Evolutionary conservation across 1,139 yeast genomes (phyloP).

Genomic region (Kodamaea plutei): DNA sequence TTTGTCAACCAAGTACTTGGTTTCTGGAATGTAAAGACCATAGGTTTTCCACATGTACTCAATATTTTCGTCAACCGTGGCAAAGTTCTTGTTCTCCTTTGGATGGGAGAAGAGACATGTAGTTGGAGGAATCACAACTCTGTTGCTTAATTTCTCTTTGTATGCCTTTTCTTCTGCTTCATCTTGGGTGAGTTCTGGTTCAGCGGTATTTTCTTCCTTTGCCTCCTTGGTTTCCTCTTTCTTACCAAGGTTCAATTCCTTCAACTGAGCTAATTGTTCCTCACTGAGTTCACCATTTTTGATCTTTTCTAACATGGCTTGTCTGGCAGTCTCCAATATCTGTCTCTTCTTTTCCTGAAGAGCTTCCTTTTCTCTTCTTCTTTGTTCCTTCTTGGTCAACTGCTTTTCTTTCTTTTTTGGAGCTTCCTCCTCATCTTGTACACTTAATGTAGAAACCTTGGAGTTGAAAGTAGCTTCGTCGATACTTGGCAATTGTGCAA

Average conservation of each 20-base stretch:
- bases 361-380: slow-evolving; percentile 63
- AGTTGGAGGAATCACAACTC: slow-evolving; percentile 66
- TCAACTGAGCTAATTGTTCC: slow-evolving; percentile 11
- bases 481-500: slow-evolving; percentile 55
- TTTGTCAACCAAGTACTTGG: slow-evolving; percentile 60
- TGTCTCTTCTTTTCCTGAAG: slow-evolving; percentile 58
- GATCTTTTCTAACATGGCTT: slow-evolving; percentile 43
- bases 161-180: slow-evolving; percentile 49
- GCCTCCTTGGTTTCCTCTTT: slow-evolving; percentile 10
- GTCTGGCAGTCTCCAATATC: slow-evolving; percentile 57
- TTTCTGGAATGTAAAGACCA: slow-evolving; percentile 87
- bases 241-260: no score
- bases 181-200: slow-evolving; percentile 32
- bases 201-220: slow-evolving; percentile 8
- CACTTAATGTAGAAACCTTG: slow-evolving; percentile 38
- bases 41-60: slow-evolving; percentile 73
- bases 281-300: slow-evolving; percentile 20
- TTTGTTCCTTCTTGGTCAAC: slow-evolving; percentile 57
- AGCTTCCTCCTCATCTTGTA: slow-evolving; percentile 18
- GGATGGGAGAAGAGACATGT: slow-evolving; percentile 76
- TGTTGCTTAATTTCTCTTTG: slow-evolving; percentile 53
- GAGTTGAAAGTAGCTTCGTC: slow-evolving; percentile 43
- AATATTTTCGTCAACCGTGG: slow-evolving; percentile 55
- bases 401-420: slow-evolving; percentile 27
- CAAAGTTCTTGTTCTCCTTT: slow-evolving; percentile 30